Evolutionary conservation across 352 stramenopile genomes (phyloP).

Genomic region (Globisporangium mamillatum): DNA sequence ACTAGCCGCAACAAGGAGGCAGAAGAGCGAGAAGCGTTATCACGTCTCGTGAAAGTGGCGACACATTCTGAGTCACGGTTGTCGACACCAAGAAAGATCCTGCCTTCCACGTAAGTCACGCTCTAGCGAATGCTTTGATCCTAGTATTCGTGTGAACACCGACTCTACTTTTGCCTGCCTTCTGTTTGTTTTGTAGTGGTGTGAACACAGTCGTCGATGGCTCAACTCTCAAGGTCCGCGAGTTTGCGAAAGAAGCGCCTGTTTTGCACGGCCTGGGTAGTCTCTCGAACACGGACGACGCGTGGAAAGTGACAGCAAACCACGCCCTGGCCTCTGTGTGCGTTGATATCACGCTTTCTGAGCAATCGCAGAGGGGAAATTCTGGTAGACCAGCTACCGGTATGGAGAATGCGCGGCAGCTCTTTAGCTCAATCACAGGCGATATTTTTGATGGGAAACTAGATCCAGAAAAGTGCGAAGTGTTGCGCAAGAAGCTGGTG

Average conservation of each 20-base stretch:
- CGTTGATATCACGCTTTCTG: conserved; percentile 1
- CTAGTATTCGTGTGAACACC: background rate
- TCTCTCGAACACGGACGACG: conserved; percentile 27
- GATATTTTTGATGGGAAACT: conserved; percentile 27
- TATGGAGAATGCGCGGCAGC: background rate
- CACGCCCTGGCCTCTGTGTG: conserved; percentile 43
- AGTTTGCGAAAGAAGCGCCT: background rate
- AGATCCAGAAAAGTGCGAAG: conserved; percentile 16
- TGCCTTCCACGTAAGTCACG: conserved; percentile 30
- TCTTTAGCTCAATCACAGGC: conserved; percentile 22
- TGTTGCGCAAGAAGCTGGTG: conserved; percentile 34
- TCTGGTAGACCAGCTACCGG: background rate
- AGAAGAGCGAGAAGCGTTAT: conserved; percentile 14
- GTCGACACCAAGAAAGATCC: conserved; percentile 32
- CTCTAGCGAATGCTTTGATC: background rate
- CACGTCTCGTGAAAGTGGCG: background rate
- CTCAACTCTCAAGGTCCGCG: background rate
- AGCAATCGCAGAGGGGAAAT: background rate
- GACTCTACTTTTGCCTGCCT: background rate
- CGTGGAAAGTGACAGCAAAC: conserved; percentile 55
- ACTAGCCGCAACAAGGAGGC: background rate
- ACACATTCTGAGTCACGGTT: background rate
- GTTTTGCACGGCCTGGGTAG: conserved; percentile 11
- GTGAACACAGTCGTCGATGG: background rate
- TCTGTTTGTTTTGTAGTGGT: background rate